Conservation (phyloP, 306 rosid genomes). For the Elaeagnus macrophylla region DNA sequence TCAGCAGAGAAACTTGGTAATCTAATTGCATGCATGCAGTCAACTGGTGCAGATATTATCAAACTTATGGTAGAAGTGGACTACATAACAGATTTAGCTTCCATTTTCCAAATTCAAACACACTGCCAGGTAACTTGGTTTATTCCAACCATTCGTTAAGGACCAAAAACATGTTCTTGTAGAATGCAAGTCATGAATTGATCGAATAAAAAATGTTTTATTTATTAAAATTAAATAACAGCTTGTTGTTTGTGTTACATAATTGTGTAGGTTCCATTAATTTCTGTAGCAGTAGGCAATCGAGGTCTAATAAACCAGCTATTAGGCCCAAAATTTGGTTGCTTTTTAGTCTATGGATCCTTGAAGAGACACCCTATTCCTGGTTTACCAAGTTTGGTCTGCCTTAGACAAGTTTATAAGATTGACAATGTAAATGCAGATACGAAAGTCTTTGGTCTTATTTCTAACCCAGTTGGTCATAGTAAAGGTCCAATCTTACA, state of each 20-base stretch:
- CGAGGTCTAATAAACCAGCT: slow-evolving; percentile 21
- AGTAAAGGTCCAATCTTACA: slow-evolving; percentile 15
- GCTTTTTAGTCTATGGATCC: slow-evolving; percentile 12
- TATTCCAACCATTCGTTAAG: too few relatives aligned
- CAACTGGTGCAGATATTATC: slow-evolving; percentile 13
- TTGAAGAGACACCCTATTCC: slow-evolving; percentile 6
- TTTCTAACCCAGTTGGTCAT: slow-evolving; percentile 17
- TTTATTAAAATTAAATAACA: not conserved
- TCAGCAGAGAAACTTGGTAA: slow-evolving; percentile 13
- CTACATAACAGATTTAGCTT: slow-evolving; percentile 8
- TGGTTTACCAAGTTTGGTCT: slow-evolving; percentile 10
- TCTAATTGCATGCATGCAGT: slow-evolving; percentile 15
- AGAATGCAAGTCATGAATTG: too few relatives aligned
- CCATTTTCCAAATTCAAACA: slow-evolving; percentile 12
- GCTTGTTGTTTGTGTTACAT: not conserved
- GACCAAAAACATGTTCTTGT: too few relatives aligned
- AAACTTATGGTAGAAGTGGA: slow-evolving; percentile 15
- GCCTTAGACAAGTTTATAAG: slow-evolving; percentile 13
- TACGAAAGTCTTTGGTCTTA: slow-evolving; percentile 14
- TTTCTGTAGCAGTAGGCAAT: slow-evolving; percentile 12
- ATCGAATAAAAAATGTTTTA: too few relatives aligned
- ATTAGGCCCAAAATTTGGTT: slow-evolving; percentile 18
- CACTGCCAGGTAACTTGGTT: slow-evolving; percentile 8
- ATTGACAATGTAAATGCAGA: slow-evolving; percentile 8
- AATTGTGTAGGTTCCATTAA: slow-evolving; percentile 11